Evolutionary conservation across 768 basidiomycete genomes (phyloP), one percentile per base, ranked within the genome.

Genomic region (Lentinula detonsa): DNA sequence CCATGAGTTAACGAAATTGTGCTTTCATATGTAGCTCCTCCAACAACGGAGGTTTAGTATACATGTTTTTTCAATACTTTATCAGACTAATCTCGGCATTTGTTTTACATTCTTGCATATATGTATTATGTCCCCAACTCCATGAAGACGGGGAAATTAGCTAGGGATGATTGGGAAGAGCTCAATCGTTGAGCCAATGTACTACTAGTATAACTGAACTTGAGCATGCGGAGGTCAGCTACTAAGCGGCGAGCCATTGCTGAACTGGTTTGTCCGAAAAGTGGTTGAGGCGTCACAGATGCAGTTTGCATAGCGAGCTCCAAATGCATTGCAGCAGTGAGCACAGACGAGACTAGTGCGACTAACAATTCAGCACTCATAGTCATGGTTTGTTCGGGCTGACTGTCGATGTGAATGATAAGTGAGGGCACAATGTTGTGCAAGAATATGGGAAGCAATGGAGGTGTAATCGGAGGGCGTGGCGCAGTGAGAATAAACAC

Each of bases 121-220:
- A 59, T 66, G 57, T 63, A 63, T 67, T 64, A 66, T 65, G 63
- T 66, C 37, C 67, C 68, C 70, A 74, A 69, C 65, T 79, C 73
- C 64, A 75, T 81, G 70, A 91, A 90, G 21, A 81, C 81, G 4
- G 90, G 89, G 72, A 92, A 92, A 67, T 86, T 91, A 35, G 87
- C 78, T 10, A 86, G 81, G 68, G 92, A 90, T 0, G 84, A 76
- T 59, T 83, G 81, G 7, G 84, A 84, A 16, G 86, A 77, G 23
- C 81, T 75, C 49, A 93, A 71, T 49, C 85, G 78, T 65, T 90
- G 85, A 37, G 84, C 71, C 54, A 92, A 77, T 16, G 77, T 66
- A 42, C 69, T 74, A 58, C 82, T 81, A n/a, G 82, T 82, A 49
- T 72, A 72, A 64, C 81, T 83, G 8, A 68, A 64, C 63, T 78